Evolutionary conservation across 1,139 yeast species (phyloP), one percentile per base, ranked within the genome.

Genomic region (Debaryomyces subglobosus): DNA sequence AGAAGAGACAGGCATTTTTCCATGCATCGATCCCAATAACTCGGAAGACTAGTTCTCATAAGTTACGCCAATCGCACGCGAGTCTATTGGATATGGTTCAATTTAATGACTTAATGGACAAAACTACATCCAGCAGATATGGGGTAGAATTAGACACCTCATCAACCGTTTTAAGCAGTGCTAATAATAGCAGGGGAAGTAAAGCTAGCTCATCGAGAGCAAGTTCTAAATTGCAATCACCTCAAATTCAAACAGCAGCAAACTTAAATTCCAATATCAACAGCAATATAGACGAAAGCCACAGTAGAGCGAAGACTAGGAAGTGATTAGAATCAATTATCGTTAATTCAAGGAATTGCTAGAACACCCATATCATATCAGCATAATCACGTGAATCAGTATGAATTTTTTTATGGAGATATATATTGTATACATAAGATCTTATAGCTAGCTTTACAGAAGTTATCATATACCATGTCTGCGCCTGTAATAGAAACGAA

Each of bases 91-190:
- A 62, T 16, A 50, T 54, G 45, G 56, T 67, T 6, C 64, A 62
- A 24, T 63, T 60, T 47, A 56, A 61, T 37, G 60, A 55, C 10
- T 34, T 58, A 3, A 48, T 55, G 50, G 62, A 58, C 33, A 51
- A 45, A 27, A 54, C 54, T 4, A 53, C 59, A 1, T 50, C 61
- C 5, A 65, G 64, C 41, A 55, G 72, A 36, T 69, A 67, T 44
- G 74, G 73, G 1, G 33, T 34, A 4, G 63, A 59, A 30, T 61
- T 64, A 21, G 70, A 69, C 15, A 57, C 71, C 1, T 53, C 63
- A 3, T 50, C 59, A 4, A 51, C 51, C 5, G 49, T 60, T 9
- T 46, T 62, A 45, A 57, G 59, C 27, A 59, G 64, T 45, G 60
- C 61, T 3, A 60, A 52, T 43, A 60, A 57, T 45, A 64, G 67